Base-by-base conservation (phyloP, 1,139 yeast species). In the Debaryomycetaceae sp. region DNA sequence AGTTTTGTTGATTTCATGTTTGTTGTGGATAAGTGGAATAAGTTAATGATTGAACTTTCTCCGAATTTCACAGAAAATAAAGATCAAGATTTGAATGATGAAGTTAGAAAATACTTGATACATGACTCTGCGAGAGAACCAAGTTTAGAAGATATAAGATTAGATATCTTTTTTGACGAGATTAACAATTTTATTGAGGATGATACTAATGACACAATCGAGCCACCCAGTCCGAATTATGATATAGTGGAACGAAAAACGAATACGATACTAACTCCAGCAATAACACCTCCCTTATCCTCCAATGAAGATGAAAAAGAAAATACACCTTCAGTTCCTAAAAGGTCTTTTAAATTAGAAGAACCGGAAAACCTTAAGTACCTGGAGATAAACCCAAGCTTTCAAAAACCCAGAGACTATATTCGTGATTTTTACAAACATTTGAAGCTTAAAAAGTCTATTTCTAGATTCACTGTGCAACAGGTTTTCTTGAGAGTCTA, bases 401-500 rank as follows among this genome's bases (percentile, higher is more conserved):
- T 33, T 29, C 16, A 11, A 16, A 55, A 49, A 36, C 67, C 67
- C 0, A 44, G 43, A 1, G 49, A 50, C n/a, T 67, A 59, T 36
- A 41, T 37, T 6, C 13, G 38, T 1, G 49, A 52, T 3, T 66
- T 77, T 65, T 58, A 59, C 68, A 35, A 52, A 37, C 47, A 58
- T 44, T 50, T 72, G 13, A 45, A 56, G 22, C 42, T 54, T 11
- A 69, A 72, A 45, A 62, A 60, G 2, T 51, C 62, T 0, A 58
- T 84, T 15, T 85, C 95, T 0, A 59, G 78, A 29, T 69, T 69
- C 34, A 72, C 85, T 19, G 61, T 84, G 37, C 89, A 87, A 50
- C 91, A 83, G 52, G 50, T 89, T 8, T 65, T 89, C 33, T 78
- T 83, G 40, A 79, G 87, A 48, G 79, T 84, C 2, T 89, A 91